Base-by-base conservation (phyloP, 495 filamentous ascomycete species). In the Margaritispora aquatica region DNA sequence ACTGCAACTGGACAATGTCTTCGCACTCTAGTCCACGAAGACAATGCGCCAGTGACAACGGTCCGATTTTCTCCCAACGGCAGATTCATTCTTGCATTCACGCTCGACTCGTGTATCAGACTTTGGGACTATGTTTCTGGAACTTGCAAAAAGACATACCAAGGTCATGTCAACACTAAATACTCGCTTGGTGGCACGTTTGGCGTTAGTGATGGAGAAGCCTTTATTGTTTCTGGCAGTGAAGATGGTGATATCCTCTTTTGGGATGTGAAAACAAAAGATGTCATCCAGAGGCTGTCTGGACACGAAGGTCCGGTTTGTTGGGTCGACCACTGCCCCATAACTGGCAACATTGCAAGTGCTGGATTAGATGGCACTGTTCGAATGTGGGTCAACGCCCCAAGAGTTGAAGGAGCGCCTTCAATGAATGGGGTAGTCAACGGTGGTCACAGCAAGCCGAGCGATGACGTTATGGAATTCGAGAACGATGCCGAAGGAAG, bases 31-130 rank as follows among this genome's bases (percentile, higher is more conserved):
- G 90, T 98, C 4, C 90, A 97, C 77, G 94, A 97, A 73, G 95
- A 97, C 72, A 96, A 96, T 70, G 89, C 91, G 1, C 84, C 92
- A 10, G 90, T 96, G 0, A 89, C 88, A n/a, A 85, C 83, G 36
- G 94, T 96, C 27, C 85, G 86, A 63, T 98, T 97, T 73, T 87
- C 87, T 38, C 94, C 95, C 2, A 98, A 98, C 67, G 92, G 94
- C 22, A 89, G 88, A 51, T 96, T 88, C 71, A 85, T 97, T 22
- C 78, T 97, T 3, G 94, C 94, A 15, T 96, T 89, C 74, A 94
- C 88, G 58, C 80, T 97, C 70, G 94, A 98, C 72, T 87, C 82
- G 51, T 92, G 88, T 63, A 80, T 98, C 10, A 84, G 94, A 15
- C 76, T 98, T 54, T 98, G 94, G 94, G 87, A 96, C 71, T 98